phyloP scores from a whole-genome alignment of 306 rosid species.

The Citrullus mucosospermus region DNA sequence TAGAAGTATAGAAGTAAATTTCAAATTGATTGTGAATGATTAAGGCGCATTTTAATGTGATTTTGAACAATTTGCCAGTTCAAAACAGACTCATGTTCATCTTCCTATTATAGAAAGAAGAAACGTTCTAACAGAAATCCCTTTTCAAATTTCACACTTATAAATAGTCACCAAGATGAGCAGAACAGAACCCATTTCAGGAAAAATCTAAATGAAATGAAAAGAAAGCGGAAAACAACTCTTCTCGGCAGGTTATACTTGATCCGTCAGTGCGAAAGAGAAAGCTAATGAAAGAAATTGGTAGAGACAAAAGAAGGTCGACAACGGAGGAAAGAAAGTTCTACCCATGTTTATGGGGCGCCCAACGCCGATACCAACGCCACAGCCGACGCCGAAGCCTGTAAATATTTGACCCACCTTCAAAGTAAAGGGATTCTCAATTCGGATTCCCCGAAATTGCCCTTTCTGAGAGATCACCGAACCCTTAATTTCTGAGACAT shows the following conservation, averaged over 20 bases:
- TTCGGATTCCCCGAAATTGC: slow-evolving; percentile 26
- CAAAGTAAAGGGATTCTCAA: slow-evolving; percentile 79
- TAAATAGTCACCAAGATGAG: background rate
- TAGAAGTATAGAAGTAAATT: no score
- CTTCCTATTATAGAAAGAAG: background rate
- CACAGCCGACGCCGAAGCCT: slow-evolving; percentile 90
- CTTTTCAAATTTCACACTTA: background rate
- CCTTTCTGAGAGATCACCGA: slow-evolving; percentile 15
- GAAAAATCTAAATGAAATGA: background rate
- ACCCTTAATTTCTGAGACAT: slow-evolving; percentile 10
- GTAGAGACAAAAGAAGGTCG: background rate
- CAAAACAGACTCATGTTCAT: background rate
- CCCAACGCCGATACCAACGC: slow-evolving; percentile 91
- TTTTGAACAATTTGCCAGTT: no score
- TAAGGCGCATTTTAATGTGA: no score
- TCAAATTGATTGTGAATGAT: no score
- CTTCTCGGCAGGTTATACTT: background rate
- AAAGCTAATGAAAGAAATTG: background rate
- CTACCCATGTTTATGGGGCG: slow-evolving; percentile 87
- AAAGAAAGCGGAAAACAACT: background rate
- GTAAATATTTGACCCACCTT: slow-evolving; percentile 94
- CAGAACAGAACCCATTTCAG: background rate
- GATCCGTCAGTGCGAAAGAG: slow-evolving; percentile 5
- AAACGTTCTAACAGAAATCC: background rate
- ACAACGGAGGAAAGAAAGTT: background rate